Evolutionary conservation across 768 basidiomycete species (phyloP), one percentile per base, ranked within the genome.

Genomic region (Termitomyces titanicus): DNA sequence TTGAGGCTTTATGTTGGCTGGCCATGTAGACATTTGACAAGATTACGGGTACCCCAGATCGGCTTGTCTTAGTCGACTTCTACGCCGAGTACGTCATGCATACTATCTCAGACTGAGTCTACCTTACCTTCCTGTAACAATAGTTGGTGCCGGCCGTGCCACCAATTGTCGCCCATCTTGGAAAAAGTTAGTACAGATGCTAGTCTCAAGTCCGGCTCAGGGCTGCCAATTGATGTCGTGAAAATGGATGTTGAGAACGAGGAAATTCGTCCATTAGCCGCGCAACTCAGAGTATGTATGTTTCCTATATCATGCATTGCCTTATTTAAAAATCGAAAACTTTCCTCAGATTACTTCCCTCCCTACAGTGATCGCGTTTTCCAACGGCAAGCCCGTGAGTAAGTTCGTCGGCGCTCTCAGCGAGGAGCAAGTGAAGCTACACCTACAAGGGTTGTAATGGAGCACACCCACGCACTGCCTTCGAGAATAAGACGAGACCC

Each of bases 141-240:
- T 54, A 92, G 90, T 57, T 92, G 90, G 91, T 92, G 90, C 60
- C 72, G 77, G 7, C 90, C 90, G 37, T 93, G 90, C 73, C 85
- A 79, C 61, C 70, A 76, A 66, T 78, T 93, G 38, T 84, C 88
- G 1, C 91, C 91, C 24, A 69, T 88, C 51, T 72, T 93, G 22
- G 75, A 88, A 62, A 79, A 77, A 53, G 62, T 88, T n/a, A 78
- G 85, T 11, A 63, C 61, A 17, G 78, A 82, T 54, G 61, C 74
- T 24, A 62, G 66, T 22, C 51, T 69, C 38, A 70, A 68, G 45
- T 79, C 85, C 3, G 82, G 79, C 11, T 78, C 78, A 5, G 86
- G 84, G 18, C 69, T 72, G 45, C 73, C 82, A 1, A 66, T 90
- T 5, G 89, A 92, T 69, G 76, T 93, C 58, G 79, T 92, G 52